A percentile compares a stretch with the other conserved stretches of the same genome.
phyloP scores from a whole-genome alignment of 345 rosid species.

The Triadica sebifera region DNA sequence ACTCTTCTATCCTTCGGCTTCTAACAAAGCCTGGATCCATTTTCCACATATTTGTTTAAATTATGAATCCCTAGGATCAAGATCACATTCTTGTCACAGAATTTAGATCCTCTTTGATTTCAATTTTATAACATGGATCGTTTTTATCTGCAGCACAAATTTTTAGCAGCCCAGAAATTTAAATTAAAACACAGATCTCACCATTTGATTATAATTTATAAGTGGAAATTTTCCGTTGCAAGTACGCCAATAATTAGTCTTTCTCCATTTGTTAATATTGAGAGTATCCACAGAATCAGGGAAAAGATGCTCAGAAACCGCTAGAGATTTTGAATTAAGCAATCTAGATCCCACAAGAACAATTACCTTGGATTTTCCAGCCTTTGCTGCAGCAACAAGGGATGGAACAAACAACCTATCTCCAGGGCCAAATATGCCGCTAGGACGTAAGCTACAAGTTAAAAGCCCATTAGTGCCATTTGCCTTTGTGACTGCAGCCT shows the following conservation, averaged over 20 bases:
- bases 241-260: background rate
- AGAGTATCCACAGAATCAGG: background rate
- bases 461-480: constrained; percentile 73
- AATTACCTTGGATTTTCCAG: constrained; percentile 84
- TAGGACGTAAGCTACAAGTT: constrained; percentile 92
- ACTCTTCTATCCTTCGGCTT: background rate
- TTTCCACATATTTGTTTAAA: background rate
- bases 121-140: background rate
- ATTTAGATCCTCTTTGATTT: background rate
- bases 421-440: constrained; percentile 94
- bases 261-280: background rate
- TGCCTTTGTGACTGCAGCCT: constrained; percentile 63
- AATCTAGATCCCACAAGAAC: background rate
- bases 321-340: background rate
- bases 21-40: background rate
- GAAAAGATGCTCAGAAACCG: background rate
- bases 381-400: constrained; percentile 72
- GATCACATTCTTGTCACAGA: background rate
- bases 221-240: background rate
- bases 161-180: background rate
- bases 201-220: background rate
- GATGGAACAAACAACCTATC: constrained; percentile 85
- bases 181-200: background rate
- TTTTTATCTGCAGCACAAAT: background rate
- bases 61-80: background rate